phyloP scores from a whole-genome alignment of 1,284 basidiomycete genomes.

The Tausonia pullulans region DNA sequence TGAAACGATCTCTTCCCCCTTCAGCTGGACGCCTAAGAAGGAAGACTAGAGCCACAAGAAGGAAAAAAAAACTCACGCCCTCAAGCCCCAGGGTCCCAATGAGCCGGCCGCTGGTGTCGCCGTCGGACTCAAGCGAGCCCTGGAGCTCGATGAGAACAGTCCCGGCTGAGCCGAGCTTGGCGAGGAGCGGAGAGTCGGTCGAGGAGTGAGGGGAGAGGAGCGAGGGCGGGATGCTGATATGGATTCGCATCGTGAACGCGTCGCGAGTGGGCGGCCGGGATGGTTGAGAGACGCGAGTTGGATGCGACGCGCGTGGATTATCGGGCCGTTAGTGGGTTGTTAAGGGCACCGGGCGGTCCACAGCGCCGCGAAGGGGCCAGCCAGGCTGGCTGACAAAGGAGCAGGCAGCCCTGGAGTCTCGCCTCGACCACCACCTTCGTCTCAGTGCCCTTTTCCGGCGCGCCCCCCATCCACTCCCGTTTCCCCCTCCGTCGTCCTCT shows the following conservation, averaged over 20 bases:
- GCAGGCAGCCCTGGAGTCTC: too few relatives aligned
- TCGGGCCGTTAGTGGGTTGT: too few relatives aligned
- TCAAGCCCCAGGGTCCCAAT: constrained; percentile 52
- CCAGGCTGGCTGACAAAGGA: too few relatives aligned
- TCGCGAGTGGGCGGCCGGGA: too few relatives aligned
- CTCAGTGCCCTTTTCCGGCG: too few relatives aligned
- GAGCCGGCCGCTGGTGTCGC: constrained; percentile 46
- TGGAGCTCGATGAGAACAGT: constrained; percentile 66
- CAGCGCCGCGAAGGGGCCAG: too few relatives aligned
- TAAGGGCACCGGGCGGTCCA: too few relatives aligned
- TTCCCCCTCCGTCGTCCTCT: too few relatives aligned
- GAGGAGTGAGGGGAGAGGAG: constrained; percentile 9
- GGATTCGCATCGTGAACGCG: constrained; percentile 11
- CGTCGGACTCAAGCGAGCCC: constrained; percentile 54
- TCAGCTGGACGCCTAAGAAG: not conserved
- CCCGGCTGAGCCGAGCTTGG: constrained; percentile 49
- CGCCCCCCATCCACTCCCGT: too few relatives aligned
- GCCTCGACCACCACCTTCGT: too few relatives aligned
- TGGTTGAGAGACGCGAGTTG: too few relatives aligned
- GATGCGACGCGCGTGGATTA: too few relatives aligned
- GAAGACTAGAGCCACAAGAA: not conserved
- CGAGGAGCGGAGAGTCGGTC: constrained; percentile 30
- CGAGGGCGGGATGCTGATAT: constrained; percentile 14
- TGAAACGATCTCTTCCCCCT: not conserved
- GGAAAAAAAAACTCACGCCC: constrained; percentile 28